Conservation (phyloP, 371 early-diverging fungal genomes). For the Apophysomyces sp. region DNA sequence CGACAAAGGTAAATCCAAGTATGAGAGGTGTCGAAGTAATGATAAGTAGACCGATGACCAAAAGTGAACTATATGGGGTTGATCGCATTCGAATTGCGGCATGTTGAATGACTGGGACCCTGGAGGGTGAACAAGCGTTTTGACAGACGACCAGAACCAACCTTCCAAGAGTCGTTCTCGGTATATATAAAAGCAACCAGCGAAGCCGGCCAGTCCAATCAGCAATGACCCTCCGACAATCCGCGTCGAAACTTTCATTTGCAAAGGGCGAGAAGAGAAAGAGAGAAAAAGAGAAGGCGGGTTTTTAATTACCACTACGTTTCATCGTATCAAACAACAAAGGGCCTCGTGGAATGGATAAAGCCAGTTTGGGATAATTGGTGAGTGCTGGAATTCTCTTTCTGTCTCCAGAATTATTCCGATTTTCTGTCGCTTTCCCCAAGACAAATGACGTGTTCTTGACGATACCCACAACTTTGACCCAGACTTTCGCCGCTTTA, state of each 20-base stretch:
- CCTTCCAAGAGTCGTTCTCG: neutral
- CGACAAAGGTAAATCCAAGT: slow-evolving; percentile 36
- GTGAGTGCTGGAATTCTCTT: too few relatives aligned
- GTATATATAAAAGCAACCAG: neutral
- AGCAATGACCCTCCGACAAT: neutral
- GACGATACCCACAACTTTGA: slow-evolving; percentile 1
- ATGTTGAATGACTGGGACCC: slow-evolving; percentile 31
- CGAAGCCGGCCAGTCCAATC: neutral
- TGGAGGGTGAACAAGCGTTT: neutral
- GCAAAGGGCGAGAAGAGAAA: neutral
- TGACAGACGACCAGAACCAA: too few relatives aligned
- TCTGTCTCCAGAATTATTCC: too few relatives aligned
- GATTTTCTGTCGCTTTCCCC: too few relatives aligned
- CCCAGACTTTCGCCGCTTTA: neutral
- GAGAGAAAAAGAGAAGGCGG: neutral
- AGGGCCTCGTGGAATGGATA: too few relatives aligned
- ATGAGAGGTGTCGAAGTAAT: slow-evolving; percentile 43
- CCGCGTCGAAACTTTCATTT: neutral
- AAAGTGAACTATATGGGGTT: slow-evolving; percentile 22
- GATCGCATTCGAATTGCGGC: slow-evolving; percentile 32
- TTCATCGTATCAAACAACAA: too few relatives aligned
- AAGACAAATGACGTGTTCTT: too few relatives aligned
- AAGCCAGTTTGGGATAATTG: too few relatives aligned
- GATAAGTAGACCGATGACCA: slow-evolving; percentile 16
- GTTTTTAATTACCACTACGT: neutral